phyloP scores from a whole-genome alignment of 1,284 basidiomycete species.

The Cutaneotrichosporon sp. region DNA sequence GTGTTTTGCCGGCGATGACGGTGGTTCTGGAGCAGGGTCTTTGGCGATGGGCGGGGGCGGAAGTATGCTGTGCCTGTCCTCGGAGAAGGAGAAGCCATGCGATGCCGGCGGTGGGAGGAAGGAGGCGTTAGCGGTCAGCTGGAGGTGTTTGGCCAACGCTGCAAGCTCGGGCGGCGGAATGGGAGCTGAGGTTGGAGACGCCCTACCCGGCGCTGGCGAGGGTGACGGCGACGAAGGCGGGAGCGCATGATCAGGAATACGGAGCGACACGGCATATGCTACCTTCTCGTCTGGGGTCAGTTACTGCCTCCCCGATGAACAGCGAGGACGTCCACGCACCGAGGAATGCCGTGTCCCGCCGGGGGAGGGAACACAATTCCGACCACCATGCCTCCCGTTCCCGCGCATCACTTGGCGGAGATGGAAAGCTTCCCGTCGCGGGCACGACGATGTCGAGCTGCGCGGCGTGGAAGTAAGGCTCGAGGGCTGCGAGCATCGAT shows the following conservation, averaged over 20 bases:
- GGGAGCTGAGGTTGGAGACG: background rate
- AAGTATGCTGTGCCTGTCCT: background rate
- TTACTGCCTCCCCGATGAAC: too few relatives aligned
- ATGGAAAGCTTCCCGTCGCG: background rate
- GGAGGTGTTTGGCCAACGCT: slow-evolving; percentile 29
- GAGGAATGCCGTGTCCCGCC: slow-evolving; percentile 56
- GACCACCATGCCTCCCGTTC: slow-evolving; percentile 57
- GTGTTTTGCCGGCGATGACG: background rate
- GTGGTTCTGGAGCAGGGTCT: background rate
- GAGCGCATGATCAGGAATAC: slow-evolving; percentile 50
- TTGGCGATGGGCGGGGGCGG: background rate
- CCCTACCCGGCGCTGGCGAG: background rate
- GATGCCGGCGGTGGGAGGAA: slow-evolving; percentile 60
- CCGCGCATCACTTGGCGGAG: slow-evolving; percentile 13
- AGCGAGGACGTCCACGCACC: slow-evolving; percentile 52
- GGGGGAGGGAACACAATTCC: slow-evolving; percentile 48
- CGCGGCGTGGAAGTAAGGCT: background rate
- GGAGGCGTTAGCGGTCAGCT: slow-evolving; percentile 71
- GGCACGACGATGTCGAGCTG: slow-evolving; percentile 61
- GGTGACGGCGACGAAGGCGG: slow-evolving; percentile 18
- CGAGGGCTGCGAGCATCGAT: too few relatives aligned
- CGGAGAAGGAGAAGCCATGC: background rate
- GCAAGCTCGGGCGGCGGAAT: slow-evolving; percentile 2
- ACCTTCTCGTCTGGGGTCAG: slow-evolving; percentile 61
- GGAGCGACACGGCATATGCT: slow-evolving; percentile 60